Base-by-base conservation (phyloP, 2,329 filamentous ascomycete species). In the Alternaria angustiovoidea region DNA sequence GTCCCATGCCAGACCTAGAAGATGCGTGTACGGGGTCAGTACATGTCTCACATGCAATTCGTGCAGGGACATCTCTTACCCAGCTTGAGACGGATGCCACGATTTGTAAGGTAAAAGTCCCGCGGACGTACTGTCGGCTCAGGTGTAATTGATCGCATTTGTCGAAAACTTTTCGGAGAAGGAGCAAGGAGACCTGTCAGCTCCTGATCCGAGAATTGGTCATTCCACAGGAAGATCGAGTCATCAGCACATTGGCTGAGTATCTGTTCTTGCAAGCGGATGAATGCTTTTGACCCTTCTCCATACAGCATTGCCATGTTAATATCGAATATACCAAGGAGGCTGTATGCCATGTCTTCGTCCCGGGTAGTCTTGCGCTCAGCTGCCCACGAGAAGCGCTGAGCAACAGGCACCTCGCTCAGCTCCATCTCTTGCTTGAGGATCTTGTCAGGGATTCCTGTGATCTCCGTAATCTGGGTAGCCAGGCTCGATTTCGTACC, bases 281-380 rank as follows among this genome's bases (percentile, higher is more conserved):
- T 51, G 42, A 65, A 65, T 9, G 62, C 59, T 22, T 56, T 57
- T 8, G 28, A 22, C 7, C 62, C 62, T 48, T 65, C 62, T 5
- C 62, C 59, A 48, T 65, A 62, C 5, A 65, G 53, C 52, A 62
- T 57, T n/a, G 62, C 46, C 59, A 65, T 65, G 26, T 62, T 62
- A 12, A 65, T 56, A 9, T 61, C 59, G 24, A 65, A 65, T 14
- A 65, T 47, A 2, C 67, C 67, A 6, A 68, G 51, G 22, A 69
- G 53, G 16, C 57, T 65, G 24, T 69, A 69, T 6, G 64, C 67
- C 9, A 32, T 22, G 34, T 71, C 68, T 41, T 71, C 68, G 32
- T 61, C 56, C 7, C 59, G 43, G 20, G 57, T 70, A 0, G 70
- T 72, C 18, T 65, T 34, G 26, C 71, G 68, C 2, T 22, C 39